Evolutionary conservation across 768 basidiomycete species (phyloP).

Genomic region (Lentinula lateritia): DNA sequence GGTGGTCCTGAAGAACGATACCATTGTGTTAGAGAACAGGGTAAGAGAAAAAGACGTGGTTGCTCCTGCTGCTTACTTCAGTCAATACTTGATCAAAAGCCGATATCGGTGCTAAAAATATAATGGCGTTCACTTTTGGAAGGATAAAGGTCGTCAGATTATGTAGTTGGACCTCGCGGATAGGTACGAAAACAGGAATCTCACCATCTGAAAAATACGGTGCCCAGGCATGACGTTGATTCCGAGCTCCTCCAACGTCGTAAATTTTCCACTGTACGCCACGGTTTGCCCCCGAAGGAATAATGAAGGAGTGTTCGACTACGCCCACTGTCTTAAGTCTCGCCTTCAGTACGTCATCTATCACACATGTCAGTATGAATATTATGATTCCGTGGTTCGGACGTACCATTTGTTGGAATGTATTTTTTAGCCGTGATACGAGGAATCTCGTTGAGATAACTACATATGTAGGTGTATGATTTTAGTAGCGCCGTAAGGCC

Average conservation of each 20-base stretch:
- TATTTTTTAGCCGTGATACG: slow-evolving; percentile 79
- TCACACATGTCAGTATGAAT: slow-evolving; percentile 5
- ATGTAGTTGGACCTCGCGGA: not conserved
- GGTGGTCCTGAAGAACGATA: slow-evolving; percentile 47
- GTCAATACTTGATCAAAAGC: slow-evolving; percentile 80
- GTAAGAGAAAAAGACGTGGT: not conserved
- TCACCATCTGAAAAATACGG: slow-evolving; percentile 84
- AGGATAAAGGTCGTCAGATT: not conserved
- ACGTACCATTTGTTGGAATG: slow-evolving; percentile 69
- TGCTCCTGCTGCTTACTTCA: slow-evolving; percentile 43
- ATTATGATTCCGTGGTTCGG: slow-evolving; percentile 12
- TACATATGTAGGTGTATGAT: slow-evolving; percentile 23
- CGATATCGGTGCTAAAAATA: slow-evolving; percentile 85
- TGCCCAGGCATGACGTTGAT: slow-evolving; percentile 82
- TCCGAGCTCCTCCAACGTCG: slow-evolving; percentile 78
- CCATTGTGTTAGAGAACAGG: not conserved
- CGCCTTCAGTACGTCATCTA: slow-evolving; percentile 76
- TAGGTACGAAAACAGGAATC: slow-evolving; percentile 9
- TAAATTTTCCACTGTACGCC: slow-evolving; percentile 77
- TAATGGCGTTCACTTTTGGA: slow-evolving; percentile 71
- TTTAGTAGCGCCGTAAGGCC: slow-evolving; percentile 1
- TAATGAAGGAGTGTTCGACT: slow-evolving; percentile 69
- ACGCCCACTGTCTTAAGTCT: slow-evolving; percentile 81
- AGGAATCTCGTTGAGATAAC: slow-evolving; percentile 76
- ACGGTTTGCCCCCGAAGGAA: slow-evolving; percentile 50